These are phyloP conservation scores for Ogataea wickerhamii DNA, from an alignment of 805 yeast genomes.

Conservation along the genomic window DNA sequence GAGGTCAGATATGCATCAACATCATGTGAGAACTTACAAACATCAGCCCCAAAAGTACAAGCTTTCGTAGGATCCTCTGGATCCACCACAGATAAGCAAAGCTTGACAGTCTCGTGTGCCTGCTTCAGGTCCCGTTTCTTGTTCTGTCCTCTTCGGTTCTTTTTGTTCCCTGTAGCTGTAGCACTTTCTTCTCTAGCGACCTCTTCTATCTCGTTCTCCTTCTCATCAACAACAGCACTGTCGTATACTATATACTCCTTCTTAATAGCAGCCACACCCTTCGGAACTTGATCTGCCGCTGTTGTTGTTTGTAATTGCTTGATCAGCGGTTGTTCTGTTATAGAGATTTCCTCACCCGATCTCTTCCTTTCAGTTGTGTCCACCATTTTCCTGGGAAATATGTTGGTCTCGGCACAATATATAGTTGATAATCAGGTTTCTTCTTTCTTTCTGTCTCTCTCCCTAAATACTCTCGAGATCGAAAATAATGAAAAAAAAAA, in stretches of 20 bases:
- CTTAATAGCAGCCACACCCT: slow-evolving; percentile 77
- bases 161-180: slow-evolving; percentile 37
- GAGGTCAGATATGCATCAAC: slow-evolving; percentile 55
- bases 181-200: slow-evolving; percentile 13
- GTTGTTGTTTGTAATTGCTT: slow-evolving; percentile 4
- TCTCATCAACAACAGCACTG: slow-evolving; percentile 36
- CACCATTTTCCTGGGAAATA: too few species aligned
- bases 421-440: too few species aligned
- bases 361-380: slow-evolving; percentile 14
- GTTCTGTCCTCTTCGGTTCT: slow-evolving; percentile 35
- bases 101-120: slow-evolving; percentile 53
- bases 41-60: slow-evolving; percentile 65
- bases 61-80: slow-evolving; percentile 40
- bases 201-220: slow-evolving; percentile 42
- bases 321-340: slow-evolving; percentile 2
- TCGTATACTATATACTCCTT: slow-evolving; percentile 54
- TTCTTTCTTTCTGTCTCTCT: too few species aligned
- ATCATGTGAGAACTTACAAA: slow-evolving; percentile 78
- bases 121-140: slow-evolving; percentile 65
- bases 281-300: slow-evolving; percentile 24
- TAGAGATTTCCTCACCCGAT: slow-evolving; percentile 4
- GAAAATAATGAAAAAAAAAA: too few species aligned
- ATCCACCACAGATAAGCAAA: slow-evolving; percentile 64
- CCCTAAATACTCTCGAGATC: too few species aligned
- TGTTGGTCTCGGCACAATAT: too few species aligned